Percentiles rank a stretch among this genome's conserved stretches.
phyloP scores from a whole-genome alignment of 1,139 yeast species.

The Komagataea norvegica region DNA sequence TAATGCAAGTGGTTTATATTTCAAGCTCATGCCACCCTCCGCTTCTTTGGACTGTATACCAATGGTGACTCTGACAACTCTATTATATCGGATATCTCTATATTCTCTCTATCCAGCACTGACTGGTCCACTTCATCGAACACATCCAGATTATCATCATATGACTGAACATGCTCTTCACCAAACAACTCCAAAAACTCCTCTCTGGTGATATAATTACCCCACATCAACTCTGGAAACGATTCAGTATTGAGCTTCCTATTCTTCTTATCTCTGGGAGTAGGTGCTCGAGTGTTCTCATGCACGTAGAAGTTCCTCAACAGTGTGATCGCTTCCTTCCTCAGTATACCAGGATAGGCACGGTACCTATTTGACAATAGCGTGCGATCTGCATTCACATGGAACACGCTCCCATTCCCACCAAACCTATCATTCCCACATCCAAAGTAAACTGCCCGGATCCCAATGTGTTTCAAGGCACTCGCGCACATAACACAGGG shows the following conservation, averaged over 20 bases:
- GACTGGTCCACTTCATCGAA: slow-evolving; percentile 25
- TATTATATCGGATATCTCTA: slow-evolving; percentile 24
- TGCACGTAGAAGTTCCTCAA: slow-evolving; percentile 77
- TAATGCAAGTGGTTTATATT: not conserved
- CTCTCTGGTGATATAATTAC: slow-evolving; percentile 39
- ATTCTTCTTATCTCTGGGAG: slow-evolving; percentile 69
- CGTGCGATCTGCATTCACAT: slow-evolving; percentile 48
- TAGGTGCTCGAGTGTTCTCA: slow-evolving; percentile 84
- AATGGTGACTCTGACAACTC: slow-evolving; percentile 17
- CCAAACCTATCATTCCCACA: slow-evolving; percentile 96
- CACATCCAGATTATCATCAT: slow-evolving; percentile 28
- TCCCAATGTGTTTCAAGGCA: slow-evolving; percentile 75
- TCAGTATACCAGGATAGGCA: slow-evolving; percentile 71
- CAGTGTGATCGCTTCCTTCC: slow-evolving; percentile 79
- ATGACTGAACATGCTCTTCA: slow-evolving; percentile 31
- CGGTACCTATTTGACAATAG: slow-evolving; percentile 37
- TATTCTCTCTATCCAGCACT: slow-evolving; percentile 23
- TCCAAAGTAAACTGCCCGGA: slow-evolving; percentile 74
- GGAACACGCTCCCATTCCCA: slow-evolving; percentile 86
- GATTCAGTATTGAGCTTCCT: slow-evolving; percentile 64
- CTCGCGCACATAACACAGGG: slow-evolving; percentile 99
- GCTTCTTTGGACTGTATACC: slow-evolving; percentile 11
- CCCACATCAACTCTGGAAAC: slow-evolving; percentile 55
- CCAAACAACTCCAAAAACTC: slow-evolving; percentile 52
- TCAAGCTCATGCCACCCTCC: slow-evolving; percentile 4